Evolutionary conservation across 176 grass and related monocot species (phyloP), one percentile per base, ranked within the genome.

Genomic region (Rhynchospora breviuscula): DNA sequence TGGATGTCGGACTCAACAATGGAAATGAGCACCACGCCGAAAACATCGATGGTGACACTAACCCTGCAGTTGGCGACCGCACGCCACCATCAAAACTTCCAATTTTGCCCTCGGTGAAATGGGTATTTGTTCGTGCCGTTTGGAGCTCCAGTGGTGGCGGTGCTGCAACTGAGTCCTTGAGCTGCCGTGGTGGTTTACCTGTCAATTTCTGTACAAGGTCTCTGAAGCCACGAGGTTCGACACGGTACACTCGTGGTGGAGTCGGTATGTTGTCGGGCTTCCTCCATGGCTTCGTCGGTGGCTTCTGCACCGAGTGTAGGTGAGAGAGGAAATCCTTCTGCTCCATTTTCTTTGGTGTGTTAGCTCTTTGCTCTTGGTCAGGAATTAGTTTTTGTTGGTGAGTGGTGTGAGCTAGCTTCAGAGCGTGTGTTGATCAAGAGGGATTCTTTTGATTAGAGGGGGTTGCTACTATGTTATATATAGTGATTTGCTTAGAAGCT

Each of bases 141-240:
- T n/a, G 17, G 8, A 78, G 22, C 67, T 33, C 67, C 2, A 82
- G 52, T 19, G 64, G 67, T 19, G 79, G 79, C 3, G 85, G 85
- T 22, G 85, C 67, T 4, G 14, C 31, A 7, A 82, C 79, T 2
- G 79, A 72, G 1, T 44, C 31, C 49, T 67, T 86, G 61, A 59
- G 74, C 22, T 45, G 85, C 45, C 76, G 74, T 23, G 63, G 63
- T 12, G 67, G 66, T 43, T 80, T 67, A 10, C 85, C 85, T 7
- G 85, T 87, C 12, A 87, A 66, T 29, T 40, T 72, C 78, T 87
- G 85, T 54, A 87, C 85, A 13, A 87, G 79, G 43, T 87, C 79
- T 60, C 85, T 80, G 79, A 87, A 87, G 21, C 57, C 85, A 1
- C 67, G 65, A 22, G 67, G 85, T 3, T 87, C 85, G 4, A 87